Percentiles rank a stretch among this genome's conserved stretches.
Evolutionary conservation across 768 basidiomycete genomes (phyloP).

Genomic region (Kwoniella dendrophila): DNA sequence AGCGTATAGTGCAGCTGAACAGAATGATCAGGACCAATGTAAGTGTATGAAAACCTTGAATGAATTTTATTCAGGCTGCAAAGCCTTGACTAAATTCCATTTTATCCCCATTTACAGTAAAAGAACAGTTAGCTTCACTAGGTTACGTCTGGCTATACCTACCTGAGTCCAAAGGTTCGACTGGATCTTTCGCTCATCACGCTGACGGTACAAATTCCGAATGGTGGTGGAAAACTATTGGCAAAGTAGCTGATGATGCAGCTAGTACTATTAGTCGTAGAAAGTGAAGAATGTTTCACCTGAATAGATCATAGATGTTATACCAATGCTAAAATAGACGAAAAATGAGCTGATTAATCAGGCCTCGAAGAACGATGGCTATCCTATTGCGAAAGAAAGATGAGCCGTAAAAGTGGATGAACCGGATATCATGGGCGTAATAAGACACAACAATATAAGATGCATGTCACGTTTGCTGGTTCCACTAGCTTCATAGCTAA

Average conservation of each 20-base stretch:
- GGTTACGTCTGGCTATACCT: constrained; percentile 19
- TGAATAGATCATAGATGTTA: constrained; percentile 1
- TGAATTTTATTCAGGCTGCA: not conserved
- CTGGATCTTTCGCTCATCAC: constrained; percentile 5
- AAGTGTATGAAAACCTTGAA: not conserved
- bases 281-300: not conserved
- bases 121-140: constrained; percentile 5
- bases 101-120: no score
- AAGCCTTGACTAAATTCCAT: not conserved
- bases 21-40: not conserved
- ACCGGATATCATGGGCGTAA: not conserved
- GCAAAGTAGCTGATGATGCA: constrained; percentile 14
- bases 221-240: constrained; percentile 26
- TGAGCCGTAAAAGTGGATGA: not conserved
- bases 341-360: no score
- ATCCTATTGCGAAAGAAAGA: not conserved
- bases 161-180: constrained; percentile 4
- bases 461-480: no score
- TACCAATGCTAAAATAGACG: no score
- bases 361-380: no score
- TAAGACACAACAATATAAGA: no score
- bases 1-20: constrained; percentile 32
- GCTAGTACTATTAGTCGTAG: constrained; percentile 19
- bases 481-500: no score
- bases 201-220: constrained; percentile 14